These are phyloP conservation scores for Panicum hallii DNA, from an alignment of 202 grass and related monocot species.

Conservation along the genomic window DNA sequence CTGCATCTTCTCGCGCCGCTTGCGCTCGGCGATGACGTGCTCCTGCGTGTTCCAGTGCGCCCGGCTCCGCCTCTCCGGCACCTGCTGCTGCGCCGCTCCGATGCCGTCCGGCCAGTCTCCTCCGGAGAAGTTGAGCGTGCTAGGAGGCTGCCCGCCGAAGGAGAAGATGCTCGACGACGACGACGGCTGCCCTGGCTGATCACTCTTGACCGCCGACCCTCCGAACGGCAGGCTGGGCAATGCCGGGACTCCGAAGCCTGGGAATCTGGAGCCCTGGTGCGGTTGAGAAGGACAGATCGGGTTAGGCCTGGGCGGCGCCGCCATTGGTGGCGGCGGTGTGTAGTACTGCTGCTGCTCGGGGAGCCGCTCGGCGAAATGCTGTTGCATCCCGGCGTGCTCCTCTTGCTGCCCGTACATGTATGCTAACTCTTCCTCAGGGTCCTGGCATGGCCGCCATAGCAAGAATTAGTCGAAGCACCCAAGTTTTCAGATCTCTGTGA, in stretches of 20 bases:
- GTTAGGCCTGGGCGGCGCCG: not conserved
- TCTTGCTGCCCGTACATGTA: constrained; percentile 54
- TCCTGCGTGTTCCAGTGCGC: constrained; percentile 57
- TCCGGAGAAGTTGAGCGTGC: constrained; percentile 44
- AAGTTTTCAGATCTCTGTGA: constrained; percentile 1
- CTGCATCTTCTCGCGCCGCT: constrained; percentile 78
- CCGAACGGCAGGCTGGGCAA: constrained; percentile 36
- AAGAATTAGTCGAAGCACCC: not conserved
- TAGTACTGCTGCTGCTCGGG: constrained; percentile 44
- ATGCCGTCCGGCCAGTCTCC: constrained; percentile 37
- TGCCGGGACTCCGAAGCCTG: constrained; percentile 37
- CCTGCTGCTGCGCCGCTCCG: constrained; percentile 35
- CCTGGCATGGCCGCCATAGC: constrained; percentile 25
- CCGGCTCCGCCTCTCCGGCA: constrained; percentile 48
- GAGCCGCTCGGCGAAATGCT: constrained; percentile 21
- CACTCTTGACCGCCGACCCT: constrained; percentile 7
- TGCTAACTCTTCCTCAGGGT: constrained; percentile 34
- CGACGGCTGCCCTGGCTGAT: constrained; percentile 35
- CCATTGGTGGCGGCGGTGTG: not conserved
- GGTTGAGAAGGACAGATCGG: constrained; percentile 25
- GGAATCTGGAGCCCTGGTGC: constrained; percentile 32
- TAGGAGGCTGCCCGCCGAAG: constrained; percentile 38
- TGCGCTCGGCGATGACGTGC: constrained; percentile 84
- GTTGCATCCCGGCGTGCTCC: constrained; percentile 39
- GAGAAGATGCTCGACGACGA: constrained; percentile 48